Conservation (phyloP, 1,284 basidiomycete genomes). For the Polyporus tsugae region DNA sequence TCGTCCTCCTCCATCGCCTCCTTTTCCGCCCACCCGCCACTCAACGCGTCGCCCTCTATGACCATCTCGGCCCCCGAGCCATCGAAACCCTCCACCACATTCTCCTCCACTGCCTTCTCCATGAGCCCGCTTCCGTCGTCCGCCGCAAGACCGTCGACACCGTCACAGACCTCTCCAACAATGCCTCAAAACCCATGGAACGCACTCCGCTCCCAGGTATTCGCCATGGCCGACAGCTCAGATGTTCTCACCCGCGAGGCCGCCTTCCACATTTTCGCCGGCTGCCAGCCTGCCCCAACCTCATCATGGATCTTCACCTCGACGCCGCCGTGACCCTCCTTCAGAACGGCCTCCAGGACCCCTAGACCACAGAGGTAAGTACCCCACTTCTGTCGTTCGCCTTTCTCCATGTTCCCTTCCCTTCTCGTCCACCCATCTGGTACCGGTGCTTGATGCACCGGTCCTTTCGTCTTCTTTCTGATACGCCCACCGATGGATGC, state of each 20-base stretch:
- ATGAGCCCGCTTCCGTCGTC: slow-evolving; percentile 64
- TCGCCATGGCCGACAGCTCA: slow-evolving; percentile 63
- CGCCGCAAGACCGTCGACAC: slow-evolving; percentile 78
- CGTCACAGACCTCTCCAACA: slow-evolving; percentile 74
- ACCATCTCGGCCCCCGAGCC: slow-evolving; percentile 72
- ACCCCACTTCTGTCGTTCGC: not conserved
- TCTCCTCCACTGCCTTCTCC: slow-evolving; percentile 69
- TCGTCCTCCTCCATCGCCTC: slow-evolving; percentile 78
- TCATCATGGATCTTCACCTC: slow-evolving; percentile 76
- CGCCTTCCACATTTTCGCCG: slow-evolving; percentile 72
- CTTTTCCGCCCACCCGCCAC: slow-evolving; percentile 63
- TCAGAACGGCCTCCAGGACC: slow-evolving; percentile 69
- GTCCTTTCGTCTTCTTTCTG: slow-evolving; percentile 8
- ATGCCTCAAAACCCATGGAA: slow-evolving; percentile 81
- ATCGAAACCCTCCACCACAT: slow-evolving; percentile 73
- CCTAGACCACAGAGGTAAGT: slow-evolving; percentile 66
- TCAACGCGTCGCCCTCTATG: slow-evolving; percentile 63
- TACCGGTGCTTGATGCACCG: slow-evolving; percentile 6
- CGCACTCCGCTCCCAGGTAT: slow-evolving; percentile 73
- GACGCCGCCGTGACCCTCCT: slow-evolving; percentile 70
- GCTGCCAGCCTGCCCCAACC: slow-evolving; percentile 72
- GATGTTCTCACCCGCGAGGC: slow-evolving; percentile 56
- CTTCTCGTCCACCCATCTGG: not conserved
- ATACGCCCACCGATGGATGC: slow-evolving; percentile 11
- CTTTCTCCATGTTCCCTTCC: not conserved